Evolutionary conservation across 441 rosid genomes (phyloP).

Genomic region (Arabidopsis lyrata): DNA sequence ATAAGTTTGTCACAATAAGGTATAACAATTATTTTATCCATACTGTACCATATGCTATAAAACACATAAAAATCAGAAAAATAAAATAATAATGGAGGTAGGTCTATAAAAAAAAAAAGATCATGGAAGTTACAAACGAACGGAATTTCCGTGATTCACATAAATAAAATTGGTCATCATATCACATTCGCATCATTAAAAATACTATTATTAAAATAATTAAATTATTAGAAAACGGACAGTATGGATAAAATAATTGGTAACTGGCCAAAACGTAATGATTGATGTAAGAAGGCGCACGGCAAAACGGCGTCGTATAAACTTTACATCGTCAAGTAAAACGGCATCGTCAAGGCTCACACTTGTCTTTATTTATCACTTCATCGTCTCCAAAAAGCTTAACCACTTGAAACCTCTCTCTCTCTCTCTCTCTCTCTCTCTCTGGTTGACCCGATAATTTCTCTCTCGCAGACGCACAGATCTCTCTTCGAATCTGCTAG

Average conservation of each 20-base stretch:
- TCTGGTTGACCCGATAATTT: conserved; percentile 36
- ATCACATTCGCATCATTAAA: conserved; percentile 8
- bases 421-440: conserved; percentile 3
- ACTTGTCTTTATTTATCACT: conserved; percentile 40
- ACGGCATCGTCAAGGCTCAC: conserved; percentile 19
- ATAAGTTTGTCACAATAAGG: too few relatives aligned
- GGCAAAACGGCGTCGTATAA: conserved; percentile 35
- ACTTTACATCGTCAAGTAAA: not conserved
- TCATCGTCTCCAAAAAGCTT: conserved; percentile 8
- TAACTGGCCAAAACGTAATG: conserved; percentile 32
- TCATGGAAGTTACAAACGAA: conserved; percentile 35
- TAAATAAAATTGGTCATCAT: conserved; percentile 24
- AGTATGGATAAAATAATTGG: conserved; percentile 35
- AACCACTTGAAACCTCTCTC: conserved; percentile 4
- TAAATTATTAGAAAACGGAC: conserved; percentile 16
- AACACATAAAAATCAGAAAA: too few relatives aligned
- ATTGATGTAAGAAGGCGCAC: conserved; percentile 22
- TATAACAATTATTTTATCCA: too few relatives aligned
- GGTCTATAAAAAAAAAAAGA: conserved; percentile 17
- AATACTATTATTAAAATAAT: not conserved
- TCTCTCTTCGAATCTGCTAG: conserved; percentile 37
- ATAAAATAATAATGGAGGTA: not conserved
- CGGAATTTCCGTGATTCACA: conserved; percentile 41
- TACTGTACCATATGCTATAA: too few relatives aligned
- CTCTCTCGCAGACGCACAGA: conserved; percentile 35